Evolutionary conservation across 306 rosid species (phyloP).

Genomic region (Trichosanthes cucumerina): DNA sequence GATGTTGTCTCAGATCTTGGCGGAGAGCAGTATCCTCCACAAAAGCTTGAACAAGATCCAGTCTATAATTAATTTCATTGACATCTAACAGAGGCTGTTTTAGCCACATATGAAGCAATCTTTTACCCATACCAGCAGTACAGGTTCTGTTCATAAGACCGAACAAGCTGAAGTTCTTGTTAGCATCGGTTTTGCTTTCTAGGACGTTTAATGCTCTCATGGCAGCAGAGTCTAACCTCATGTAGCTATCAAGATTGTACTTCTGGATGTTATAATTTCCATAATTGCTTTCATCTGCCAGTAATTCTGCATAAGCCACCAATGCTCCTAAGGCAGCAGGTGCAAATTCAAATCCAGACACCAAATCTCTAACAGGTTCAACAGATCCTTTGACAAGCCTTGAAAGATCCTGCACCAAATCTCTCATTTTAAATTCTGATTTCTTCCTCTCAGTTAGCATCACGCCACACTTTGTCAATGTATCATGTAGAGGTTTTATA

Average conservation of each 20-base stretch:
- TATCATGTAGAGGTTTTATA: slow-evolving; percentile 48
- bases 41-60: slow-evolving; percentile 87
- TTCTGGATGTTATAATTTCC: slow-evolving; percentile 59
- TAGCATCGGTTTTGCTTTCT: slow-evolving; percentile 89
- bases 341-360: slow-evolving; percentile 81
- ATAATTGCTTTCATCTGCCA: slow-evolving; percentile 85
- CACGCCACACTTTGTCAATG: slow-evolving; percentile 68
- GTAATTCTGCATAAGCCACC: slow-evolving; percentile 75
- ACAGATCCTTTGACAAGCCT: slow-evolving; percentile 90
- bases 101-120: slow-evolving; percentile 86
- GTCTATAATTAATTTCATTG: slow-evolving; percentile 60
- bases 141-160: slow-evolving; percentile 97
- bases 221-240: slow-evolving; percentile 96
- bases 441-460: slow-evolving; percentile 90
- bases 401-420: slow-evolving; percentile 79
- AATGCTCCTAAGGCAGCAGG: slow-evolving; percentile 83
- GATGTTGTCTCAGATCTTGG: slow-evolving; percentile 84
- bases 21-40: slow-evolving; percentile 77
- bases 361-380: slow-evolving; percentile 81
- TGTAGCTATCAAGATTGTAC: slow-evolving; percentile 68
- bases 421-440: slow-evolving; percentile 78
- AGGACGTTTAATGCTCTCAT: slow-evolving; percentile 85
- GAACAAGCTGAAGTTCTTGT: slow-evolving; percentile 89
- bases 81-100: slow-evolving; percentile 88
- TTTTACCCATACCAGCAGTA: slow-evolving; percentile 97